Conservation (phyloP, 2,329 filamentous ascomycete species). For the Fusarium tricinctum region DNA sequence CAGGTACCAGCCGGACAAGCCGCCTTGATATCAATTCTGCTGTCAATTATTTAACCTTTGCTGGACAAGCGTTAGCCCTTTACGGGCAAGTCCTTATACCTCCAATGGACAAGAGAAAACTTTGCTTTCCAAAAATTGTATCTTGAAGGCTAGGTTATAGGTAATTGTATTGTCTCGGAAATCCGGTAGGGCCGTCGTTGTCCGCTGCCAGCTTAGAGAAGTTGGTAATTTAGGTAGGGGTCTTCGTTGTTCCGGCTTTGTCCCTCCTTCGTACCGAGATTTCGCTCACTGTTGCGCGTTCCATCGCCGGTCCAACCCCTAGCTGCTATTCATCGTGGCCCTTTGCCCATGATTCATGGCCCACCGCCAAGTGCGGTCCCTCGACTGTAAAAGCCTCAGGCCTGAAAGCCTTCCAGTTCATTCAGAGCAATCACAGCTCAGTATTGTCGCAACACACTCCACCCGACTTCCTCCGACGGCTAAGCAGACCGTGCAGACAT, state of each 20-base stretch:
- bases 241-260: conserved; percentile 47
- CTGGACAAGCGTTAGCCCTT: conserved; percentile 23
- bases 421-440: conserved; percentile 50
- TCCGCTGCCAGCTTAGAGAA: conserved; percentile 29
- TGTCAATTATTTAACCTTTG: conserved; percentile 24
- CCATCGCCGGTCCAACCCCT: conserved; percentile 46
- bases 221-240: conserved; percentile 33
- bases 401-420: conserved; percentile 45
- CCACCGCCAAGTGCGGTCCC: conserved; percentile 53
- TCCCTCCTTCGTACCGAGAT: conserved; percentile 48
- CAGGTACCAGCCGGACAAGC: conserved; percentile 35
- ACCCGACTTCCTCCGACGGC: conserved; percentile 56
- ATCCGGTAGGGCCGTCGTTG: conserved; percentile 49
- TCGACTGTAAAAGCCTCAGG: conserved; percentile 54
- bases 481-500: conserved; percentile 49
- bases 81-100: conserved; percentile 1
- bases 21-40: conserved; percentile 39
- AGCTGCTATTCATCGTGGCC: conserved; percentile 43
- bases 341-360: conserved; percentile 54
- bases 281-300: conserved; percentile 49
- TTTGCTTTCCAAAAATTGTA: background rate
- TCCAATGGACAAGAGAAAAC: conserved; percentile 6
- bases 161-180: conserved; percentile 36
- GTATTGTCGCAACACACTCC: conserved; percentile 49
- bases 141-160: background rate